Conservation (phyloP, 2,329 filamentous ascomycete genomes). For the Dactylonectria macrodidyma region DNA sequence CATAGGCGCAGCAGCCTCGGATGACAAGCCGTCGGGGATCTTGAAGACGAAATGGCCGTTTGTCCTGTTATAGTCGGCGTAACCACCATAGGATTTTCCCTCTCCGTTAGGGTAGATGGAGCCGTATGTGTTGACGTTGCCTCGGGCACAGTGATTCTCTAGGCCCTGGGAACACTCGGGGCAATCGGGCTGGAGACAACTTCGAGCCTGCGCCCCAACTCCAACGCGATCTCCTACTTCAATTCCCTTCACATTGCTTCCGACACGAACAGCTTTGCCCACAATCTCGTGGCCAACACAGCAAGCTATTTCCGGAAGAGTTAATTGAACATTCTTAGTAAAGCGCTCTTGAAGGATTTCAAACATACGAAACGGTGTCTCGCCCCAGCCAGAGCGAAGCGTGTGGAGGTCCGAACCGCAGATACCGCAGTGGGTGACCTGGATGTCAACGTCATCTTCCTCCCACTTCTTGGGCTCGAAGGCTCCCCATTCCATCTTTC, state of each 20-base stretch:
- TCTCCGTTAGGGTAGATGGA: slow-evolving; percentile 67
- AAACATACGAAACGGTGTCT: slow-evolving; percentile 31
- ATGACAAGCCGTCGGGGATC: slow-evolving; percentile 79
- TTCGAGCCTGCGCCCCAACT: slow-evolving; percentile 77
- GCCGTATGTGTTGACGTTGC: slow-evolving; percentile 72
- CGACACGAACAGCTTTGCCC: slow-evolving; percentile 69
- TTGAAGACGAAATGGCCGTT: slow-evolving; percentile 63
- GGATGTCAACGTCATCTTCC: slow-evolving; percentile 76
- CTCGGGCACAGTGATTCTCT: slow-evolving; percentile 76
- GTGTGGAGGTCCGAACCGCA: slow-evolving; percentile 75
- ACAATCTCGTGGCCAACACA: slow-evolving; percentile 78
- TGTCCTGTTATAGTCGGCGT: slow-evolving; percentile 55
- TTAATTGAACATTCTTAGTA: slow-evolving; percentile 4
- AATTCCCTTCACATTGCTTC: slow-evolving; percentile 63
- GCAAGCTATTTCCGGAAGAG: slow-evolving; percentile 53
- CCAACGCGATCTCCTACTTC: slow-evolving; percentile 76
- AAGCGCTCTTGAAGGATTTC: background rate
- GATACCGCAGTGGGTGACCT: slow-evolving; percentile 76
- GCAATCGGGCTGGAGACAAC: slow-evolving; percentile 62
- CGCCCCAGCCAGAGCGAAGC: slow-evolving; percentile 68
- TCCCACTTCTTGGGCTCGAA: slow-evolving; percentile 76
- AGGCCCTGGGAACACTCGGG: slow-evolving; percentile 72
- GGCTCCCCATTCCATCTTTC: slow-evolving; percentile 68
- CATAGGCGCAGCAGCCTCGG: slow-evolving; percentile 79
- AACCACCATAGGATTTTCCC: slow-evolving; percentile 75